These are phyloP conservation scores for Vitis hybrid DNA, from an alignment of 177 flowering plant genomes.

Conservation along the genomic window DNA sequence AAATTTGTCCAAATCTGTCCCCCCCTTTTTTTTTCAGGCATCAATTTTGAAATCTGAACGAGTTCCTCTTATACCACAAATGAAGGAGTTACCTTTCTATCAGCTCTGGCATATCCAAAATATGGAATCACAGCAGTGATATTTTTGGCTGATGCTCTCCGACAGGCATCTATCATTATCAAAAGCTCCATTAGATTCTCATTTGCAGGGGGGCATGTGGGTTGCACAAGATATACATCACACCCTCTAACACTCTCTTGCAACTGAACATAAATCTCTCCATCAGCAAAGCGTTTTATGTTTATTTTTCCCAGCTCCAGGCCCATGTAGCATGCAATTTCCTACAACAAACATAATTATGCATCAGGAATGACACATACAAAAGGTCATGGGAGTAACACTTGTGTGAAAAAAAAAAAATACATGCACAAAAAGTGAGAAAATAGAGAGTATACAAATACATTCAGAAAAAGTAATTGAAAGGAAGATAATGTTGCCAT, in stretches of 20 bases:
- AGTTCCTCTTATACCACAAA: neutral
- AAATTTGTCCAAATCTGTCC: too few species aligned
- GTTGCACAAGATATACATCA: constrained; percentile 91
- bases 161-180: constrained; percentile 95
- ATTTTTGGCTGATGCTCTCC: constrained; percentile 95
- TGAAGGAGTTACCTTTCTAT: constrained; percentile 66
- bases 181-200: constrained; percentile 97
- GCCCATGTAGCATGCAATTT: constrained; percentile 95
- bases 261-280: constrained; percentile 89
- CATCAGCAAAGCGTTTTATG: constrained; percentile 91
- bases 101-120: constrained; percentile 99
- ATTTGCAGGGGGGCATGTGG: constrained; percentile 95
- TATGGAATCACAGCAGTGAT: constrained; percentile 98
- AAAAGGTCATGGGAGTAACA: neutral
- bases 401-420: neutral
- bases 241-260: constrained; percentile 97
- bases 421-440: neutral
- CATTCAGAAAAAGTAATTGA: too few species aligned
- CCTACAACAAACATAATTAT: constrained; percentile 35
- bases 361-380: constrained; percentile 1
- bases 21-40: too few species aligned
- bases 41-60: neutral
- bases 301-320: constrained; percentile 79
- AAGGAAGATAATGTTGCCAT: too few species aligned
- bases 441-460: too few species aligned